Evolutionary conservation across 352 stramenopile species (phyloP).

Genomic region (Thraustochytrium striatum): DNA sequence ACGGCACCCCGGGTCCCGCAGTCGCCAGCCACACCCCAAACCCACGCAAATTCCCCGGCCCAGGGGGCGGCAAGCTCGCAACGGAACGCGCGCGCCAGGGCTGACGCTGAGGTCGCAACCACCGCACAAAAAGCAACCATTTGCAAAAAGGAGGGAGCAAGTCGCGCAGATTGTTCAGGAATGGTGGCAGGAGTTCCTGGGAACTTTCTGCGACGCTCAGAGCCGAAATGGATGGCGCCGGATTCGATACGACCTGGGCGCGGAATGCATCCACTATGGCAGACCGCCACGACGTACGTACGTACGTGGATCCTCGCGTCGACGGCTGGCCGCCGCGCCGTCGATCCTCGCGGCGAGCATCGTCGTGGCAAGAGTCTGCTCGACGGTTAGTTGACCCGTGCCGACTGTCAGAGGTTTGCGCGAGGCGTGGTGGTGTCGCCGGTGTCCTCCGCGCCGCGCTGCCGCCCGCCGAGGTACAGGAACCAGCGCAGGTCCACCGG

Average conservation of each 20-base stretch:
- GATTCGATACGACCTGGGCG: too few species aligned
- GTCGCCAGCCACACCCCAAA: background rate
- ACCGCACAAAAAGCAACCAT: background rate
- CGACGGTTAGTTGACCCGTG: background rate
- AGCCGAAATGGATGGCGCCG: background rate
- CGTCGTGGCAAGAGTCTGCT: background rate
- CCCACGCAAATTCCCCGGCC: background rate
- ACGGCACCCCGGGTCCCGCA: background rate
- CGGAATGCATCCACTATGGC: too few species aligned
- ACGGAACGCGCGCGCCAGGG: background rate
- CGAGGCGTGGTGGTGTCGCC: too few species aligned
- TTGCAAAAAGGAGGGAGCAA: background rate
- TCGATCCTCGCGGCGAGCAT: background rate
- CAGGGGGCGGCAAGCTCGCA: background rate
- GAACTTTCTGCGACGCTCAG: background rate
- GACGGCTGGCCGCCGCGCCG: background rate
- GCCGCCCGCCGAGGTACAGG: background rate
- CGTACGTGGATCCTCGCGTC: background rate
- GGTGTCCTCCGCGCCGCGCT: background rate
- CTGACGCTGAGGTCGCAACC: background rate
- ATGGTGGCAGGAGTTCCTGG: background rate
- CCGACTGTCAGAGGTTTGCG: too few species aligned
- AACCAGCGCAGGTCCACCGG: slow-evolving; percentile 37
- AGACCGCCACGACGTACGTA: background rate
- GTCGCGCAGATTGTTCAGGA: background rate